Evolutionary conservation across 768 basidiomycete species (phyloP), one percentile per base, ranked within the genome.

Genomic region (Agaricus bisporus): DNA sequence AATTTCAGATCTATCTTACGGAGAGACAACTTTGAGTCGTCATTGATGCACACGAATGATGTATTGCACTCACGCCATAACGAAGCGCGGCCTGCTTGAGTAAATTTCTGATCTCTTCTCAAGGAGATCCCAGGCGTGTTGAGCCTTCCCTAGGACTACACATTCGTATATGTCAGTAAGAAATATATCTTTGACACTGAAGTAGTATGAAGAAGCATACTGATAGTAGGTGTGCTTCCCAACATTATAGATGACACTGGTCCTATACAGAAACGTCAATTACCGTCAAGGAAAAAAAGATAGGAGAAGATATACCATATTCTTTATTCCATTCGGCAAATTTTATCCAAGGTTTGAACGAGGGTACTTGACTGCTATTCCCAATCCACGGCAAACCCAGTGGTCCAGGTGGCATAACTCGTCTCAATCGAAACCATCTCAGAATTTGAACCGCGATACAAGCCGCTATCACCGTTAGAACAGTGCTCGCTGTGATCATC

Each of bases 391-490:
- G 76, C 15, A 76, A 58, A 28, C 73, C 73, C 2, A 67, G 59
- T 39, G 77, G 77, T 3, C 76, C 77, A 0, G 77, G 76, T 22
- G 77, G 77, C 73, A 76, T 73, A 14, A 59, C 43, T 49, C 58
- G 62, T 6, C 71, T 63, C n/a, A 65, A 58, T 29, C 58, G 60
- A 42, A 62, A 49, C 70, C 71, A 70, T 54, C 63, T 62, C 36
- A 68, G 43, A 9, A 62, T 28, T 14, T 56, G 60, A 45, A 61
- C 65, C 2, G 66, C 17, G 3, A 63, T 38, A 41, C 58, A 61
- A 17, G 61, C 63, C 12, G 58, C 48, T n/a, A 35, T 15, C 10
- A 54, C 17, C 12, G 37, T 29, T 6, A 51, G 20, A 14, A 54
- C 29, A 3, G 35, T 12, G 2, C 20, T n/a, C 7, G n/a, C 22